Conservation (phyloP, 2,329 filamentous ascomycete species). For the Trichoderma endophyticum region DNA sequence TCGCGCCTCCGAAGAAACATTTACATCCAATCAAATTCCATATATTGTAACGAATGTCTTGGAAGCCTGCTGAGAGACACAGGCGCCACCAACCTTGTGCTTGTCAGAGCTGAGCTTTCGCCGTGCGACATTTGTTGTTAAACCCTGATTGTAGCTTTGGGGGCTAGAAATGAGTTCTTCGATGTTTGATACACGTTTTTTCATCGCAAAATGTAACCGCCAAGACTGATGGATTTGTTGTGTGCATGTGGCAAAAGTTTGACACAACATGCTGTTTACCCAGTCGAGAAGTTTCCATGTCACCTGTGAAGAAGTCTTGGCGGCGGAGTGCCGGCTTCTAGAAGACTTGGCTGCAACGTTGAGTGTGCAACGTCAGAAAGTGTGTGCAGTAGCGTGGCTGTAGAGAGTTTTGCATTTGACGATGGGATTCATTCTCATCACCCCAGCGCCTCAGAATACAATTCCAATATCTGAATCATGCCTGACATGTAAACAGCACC, state of each 20-base stretch:
- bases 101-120: background rate
- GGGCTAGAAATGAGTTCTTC: background rate
- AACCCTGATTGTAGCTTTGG: background rate
- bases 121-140: background rate
- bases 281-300: background rate
- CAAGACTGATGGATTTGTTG: background rate
- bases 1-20: background rate
- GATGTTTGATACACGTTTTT: background rate
- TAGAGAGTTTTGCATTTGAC: background rate
- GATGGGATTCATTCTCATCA: background rate
- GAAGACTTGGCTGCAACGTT: constrained; percentile 5
- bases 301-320: background rate
- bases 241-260: background rate
- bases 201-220: background rate
- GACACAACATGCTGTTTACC: background rate
- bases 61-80: background rate
- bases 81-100: background rate
- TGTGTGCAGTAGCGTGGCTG: background rate
- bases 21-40: background rate
- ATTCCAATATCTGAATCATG: background rate
- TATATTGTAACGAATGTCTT: background rate
- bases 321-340: background rate
- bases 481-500: background rate
- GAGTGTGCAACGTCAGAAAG: background rate
- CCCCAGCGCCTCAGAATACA: background rate